Evolutionary conservation across 2,329 filamentous ascomycete genomes (phyloP).

Genomic region (Didymella arachidicola): DNA sequence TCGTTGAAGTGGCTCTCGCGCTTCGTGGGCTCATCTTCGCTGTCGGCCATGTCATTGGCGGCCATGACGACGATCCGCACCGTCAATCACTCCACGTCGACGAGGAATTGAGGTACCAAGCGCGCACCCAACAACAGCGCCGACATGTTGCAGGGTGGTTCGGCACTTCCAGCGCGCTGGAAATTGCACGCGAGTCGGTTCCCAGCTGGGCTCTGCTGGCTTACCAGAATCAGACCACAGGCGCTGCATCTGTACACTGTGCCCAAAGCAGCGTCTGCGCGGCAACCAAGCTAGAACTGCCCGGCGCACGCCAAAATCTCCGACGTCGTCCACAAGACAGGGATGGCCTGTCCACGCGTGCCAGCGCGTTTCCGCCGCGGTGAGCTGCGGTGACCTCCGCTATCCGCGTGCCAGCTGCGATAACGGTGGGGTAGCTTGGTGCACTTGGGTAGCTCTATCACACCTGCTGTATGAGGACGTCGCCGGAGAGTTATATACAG

Average conservation of each 20-base stretch:
- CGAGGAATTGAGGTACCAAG: not conserved
- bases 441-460: constrained; percentile 12
- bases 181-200: constrained; percentile 8
- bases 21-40: constrained; percentile 35
- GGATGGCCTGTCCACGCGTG: not conserved
- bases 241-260: constrained; percentile 5
- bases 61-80: constrained; percentile 26
- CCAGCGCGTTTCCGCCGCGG: not conserved
- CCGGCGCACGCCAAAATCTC: constrained; percentile 3
- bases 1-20: constrained; percentile 46
- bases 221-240: not conserved
- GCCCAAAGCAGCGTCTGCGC: constrained; percentile 3
- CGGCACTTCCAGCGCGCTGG: not conserved
- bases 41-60: constrained; percentile 41
- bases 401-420: constrained; percentile 8
- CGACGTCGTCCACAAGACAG: constrained; percentile 1
- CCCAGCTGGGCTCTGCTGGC: constrained; percentile 4
- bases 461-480: constrained; percentile 14
- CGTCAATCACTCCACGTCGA: constrained; percentile 1
- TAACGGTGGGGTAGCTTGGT: constrained; percentile 12
- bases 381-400: not conserved
- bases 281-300: not conserved
- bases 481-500: not conserved
- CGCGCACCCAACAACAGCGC: not conserved
- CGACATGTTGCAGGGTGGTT: not conserved